Percentiles rank a stretch among this genome's conserved stretches.
Evolutionary conservation across 352 stramenopile species (phyloP).

Genomic region (Globisporangium spinosum): DNA sequence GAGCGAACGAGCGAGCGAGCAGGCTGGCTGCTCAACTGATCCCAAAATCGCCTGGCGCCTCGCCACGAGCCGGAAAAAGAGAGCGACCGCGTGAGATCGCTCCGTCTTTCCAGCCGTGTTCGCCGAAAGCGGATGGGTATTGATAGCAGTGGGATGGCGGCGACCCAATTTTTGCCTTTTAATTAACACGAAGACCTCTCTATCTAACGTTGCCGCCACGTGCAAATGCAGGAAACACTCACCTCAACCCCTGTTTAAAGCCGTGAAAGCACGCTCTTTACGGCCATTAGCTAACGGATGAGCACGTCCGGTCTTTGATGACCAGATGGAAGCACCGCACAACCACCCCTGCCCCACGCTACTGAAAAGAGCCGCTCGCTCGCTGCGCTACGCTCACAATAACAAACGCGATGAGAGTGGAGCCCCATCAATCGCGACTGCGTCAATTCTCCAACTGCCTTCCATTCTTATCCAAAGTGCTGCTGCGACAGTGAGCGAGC

Average conservation of each 20-base stretch:
- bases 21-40: neutral
- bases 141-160: conserved; percentile 15
- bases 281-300: conserved; percentile 9
- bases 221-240: too few species aligned
- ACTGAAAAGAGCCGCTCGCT: conserved; percentile 1
- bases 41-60: conserved; percentile 2
- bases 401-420: neutral
- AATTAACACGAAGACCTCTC: too few species aligned
- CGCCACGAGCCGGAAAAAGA: conserved; percentile 10
- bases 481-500: neutral
- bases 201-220: too few species aligned
- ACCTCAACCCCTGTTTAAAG: neutral
- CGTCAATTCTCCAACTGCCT: conserved; percentile 3
- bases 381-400: neutral
- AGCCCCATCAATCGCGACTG: conserved; percentile 10
- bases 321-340: conserved; percentile 10
- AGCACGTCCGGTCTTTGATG: conserved; percentile 2
- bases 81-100: neutral
- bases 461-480: conserved; percentile 9
- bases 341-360: neutral
- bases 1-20: too few species aligned
- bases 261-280: neutral
- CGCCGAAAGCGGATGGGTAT: conserved; percentile 13
- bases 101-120: conserved; percentile 18
- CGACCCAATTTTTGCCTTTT: neutral